These are phyloP conservation scores for Yamadazyma songkhlaensis DNA, from an alignment of 1,139 yeast species.

Conservation along the genomic window DNA sequence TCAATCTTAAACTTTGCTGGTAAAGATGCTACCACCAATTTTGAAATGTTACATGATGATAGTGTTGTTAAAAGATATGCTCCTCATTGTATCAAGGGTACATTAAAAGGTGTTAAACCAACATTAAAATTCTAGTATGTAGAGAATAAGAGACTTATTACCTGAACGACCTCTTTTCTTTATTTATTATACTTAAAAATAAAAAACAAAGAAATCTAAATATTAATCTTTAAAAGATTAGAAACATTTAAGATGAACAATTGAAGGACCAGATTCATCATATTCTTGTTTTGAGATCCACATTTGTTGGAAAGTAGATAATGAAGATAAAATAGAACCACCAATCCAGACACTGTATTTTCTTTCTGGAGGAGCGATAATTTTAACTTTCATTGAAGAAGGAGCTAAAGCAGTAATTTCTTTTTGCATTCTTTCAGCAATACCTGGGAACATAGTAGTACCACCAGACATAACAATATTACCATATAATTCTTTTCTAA, in stretches of 20 bases:
- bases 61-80: slow-evolving; percentile 51
- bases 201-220: slow-evolving; percentile 4
- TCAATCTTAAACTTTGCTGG: slow-evolving; percentile 82
- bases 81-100: slow-evolving; percentile 45
- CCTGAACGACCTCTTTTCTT: slow-evolving; percentile 3
- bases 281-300: slow-evolving; percentile 99
- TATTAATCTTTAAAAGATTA: slow-evolving; percentile 37
- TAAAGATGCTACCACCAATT: slow-evolving; percentile 84
- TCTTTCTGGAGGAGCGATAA: slow-evolving; percentile 99
- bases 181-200: slow-evolving; percentile 4
- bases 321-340: slow-evolving; percentile 98
- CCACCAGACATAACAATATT: slow-evolving; percentile 99
- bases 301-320: slow-evolving; percentile 99
- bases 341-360: slow-evolving; percentile 99
- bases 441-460: slow-evolving; percentile 99
- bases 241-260: slow-evolving; percentile 99
- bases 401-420: slow-evolving; percentile 99
- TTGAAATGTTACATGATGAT: slow-evolving; percentile 61
- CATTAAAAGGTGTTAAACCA: slow-evolving; percentile 45
- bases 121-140: slow-evolving; percentile 9
- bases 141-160: too few relatives aligned
- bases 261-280: slow-evolving; percentile 99
- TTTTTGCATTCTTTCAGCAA: slow-evolving; percentile 99
- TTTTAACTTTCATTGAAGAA: slow-evolving; percentile 99
- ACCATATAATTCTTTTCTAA: slow-evolving; percentile 98